Percentiles rank a stretch among this genome's conserved stretches.
These are phyloP conservation scores for Fusarium sororula DNA, from an alignment of 2,329 filamentous ascomycete genomes.

Conservation along the genomic window DNA sequence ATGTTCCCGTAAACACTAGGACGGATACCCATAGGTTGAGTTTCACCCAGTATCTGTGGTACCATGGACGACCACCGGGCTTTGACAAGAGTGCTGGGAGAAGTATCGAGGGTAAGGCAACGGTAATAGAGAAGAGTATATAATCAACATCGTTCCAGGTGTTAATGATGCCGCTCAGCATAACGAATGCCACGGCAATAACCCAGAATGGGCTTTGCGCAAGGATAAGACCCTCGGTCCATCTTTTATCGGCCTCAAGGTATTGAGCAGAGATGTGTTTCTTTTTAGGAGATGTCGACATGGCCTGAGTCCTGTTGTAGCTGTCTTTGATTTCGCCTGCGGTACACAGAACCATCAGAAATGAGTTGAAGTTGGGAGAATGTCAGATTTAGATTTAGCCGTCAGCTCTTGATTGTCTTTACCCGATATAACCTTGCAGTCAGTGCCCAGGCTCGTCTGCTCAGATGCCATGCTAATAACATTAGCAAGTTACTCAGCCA, in stretches of 20 bases:
- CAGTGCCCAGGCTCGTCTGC: neutral
- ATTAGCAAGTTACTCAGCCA: neutral
- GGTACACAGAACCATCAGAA: accelerated
- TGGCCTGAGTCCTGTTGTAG: neutral
- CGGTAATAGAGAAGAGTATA: neutral
- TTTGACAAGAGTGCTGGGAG: neutral
- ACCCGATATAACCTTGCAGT: neutral
- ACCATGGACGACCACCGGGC: neutral
- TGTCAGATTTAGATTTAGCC: neutral
- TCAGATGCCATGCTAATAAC: no score
- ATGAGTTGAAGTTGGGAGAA: neutral
- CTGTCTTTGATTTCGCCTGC: neutral
- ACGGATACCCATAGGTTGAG: neutral
- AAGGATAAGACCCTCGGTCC: neutral
- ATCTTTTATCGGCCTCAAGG: neutral
- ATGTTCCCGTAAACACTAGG: neutral
- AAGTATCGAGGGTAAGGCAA: neutral
- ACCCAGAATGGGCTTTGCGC: constrained; percentile 8
- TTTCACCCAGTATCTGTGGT: constrained; percentile 7
- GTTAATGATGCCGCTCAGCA: neutral
- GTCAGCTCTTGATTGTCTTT: neutral
- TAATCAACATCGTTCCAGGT: constrained; percentile 4
- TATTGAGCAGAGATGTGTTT: neutral
- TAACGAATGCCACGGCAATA: neutral
- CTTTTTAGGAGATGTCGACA: neutral